These are phyloP conservation scores for Mucor indicus DNA, from an alignment of 371 early-diverging fungal species.

Conservation along the genomic window DNA sequence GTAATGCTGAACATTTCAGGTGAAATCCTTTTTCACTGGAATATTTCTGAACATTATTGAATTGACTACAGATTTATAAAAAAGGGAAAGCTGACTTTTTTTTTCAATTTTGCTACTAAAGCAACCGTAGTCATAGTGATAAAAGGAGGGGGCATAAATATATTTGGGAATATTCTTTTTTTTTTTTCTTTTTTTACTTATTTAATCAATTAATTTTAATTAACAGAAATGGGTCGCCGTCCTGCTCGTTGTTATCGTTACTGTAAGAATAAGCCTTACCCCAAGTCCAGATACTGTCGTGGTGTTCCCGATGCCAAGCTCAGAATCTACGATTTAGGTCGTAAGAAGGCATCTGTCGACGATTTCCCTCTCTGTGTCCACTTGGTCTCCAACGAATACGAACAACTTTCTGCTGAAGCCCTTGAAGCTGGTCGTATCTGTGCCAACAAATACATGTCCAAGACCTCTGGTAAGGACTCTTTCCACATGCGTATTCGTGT, in stretches of 20 bases:
- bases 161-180: too few species aligned
- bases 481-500: conserved; percentile 99
- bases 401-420: conserved; percentile 99
- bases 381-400: conserved; percentile 97
- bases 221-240: conserved; percentile 81
- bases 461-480: conserved; percentile 98
- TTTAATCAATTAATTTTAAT: background rate
- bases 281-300: conserved; percentile 99
- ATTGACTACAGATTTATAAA: too few species aligned
- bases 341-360: conserved; percentile 98
- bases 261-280: conserved; percentile 99
- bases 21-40: too few species aligned
- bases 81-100: too few species aligned
- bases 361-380: conserved; percentile 98
- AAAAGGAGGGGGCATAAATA: too few species aligned
- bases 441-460: conserved; percentile 99
- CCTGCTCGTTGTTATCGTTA: conserved; percentile 99
- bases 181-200: background rate
- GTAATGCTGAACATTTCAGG: too few species aligned
- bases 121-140: too few species aligned
- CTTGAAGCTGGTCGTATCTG: conserved; percentile 99
- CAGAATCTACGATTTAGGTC: conserved; percentile 98
- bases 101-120: too few species aligned
- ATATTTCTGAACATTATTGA: too few species aligned
- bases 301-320: conserved; percentile 99